phyloP scores from a whole-genome alignment of 768 basidiomycete genomes.

The Boletus eberwhitei region DNA sequence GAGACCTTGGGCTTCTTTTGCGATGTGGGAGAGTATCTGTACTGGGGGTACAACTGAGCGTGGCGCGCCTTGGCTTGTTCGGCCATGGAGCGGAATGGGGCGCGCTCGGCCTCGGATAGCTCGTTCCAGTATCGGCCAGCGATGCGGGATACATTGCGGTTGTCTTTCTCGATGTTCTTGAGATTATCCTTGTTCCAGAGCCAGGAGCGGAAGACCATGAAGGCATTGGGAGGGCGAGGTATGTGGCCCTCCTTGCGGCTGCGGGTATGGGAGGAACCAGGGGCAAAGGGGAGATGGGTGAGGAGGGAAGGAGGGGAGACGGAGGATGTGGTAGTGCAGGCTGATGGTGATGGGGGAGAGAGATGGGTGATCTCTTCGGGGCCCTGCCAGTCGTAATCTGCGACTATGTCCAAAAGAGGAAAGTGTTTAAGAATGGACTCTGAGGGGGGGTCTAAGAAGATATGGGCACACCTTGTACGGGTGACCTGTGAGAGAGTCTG shows the following conservation, averaged over 20 bases:
- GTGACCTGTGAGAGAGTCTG: conserved; percentile 40
- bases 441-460: conserved; percentile 14
- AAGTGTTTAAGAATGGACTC: conserved; percentile 33
- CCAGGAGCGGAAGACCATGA: conserved; percentile 77
- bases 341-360: conserved; percentile 17
- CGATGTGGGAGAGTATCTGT: conserved; percentile 56
- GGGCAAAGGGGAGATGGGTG: conserved; percentile 27
- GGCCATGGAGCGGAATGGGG: conserved; percentile 46
- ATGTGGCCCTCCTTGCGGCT: conserved; percentile 50
- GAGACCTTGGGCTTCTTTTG: conserved; percentile 25
- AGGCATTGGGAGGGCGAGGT: conserved; percentile 80
- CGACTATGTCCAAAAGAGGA: conserved; percentile 33
- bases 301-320: conserved; percentile 16
- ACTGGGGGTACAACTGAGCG: conserved; percentile 50
- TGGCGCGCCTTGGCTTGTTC: conserved; percentile 46
- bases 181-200: conserved; percentile 51
- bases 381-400: conserved; percentile 28
- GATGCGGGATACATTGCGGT: conserved; percentile 69
- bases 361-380: conserved; percentile 2
- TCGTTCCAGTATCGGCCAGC: conserved; percentile 68
- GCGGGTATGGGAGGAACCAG: conserved; percentile 40
- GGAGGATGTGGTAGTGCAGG: conserved; percentile 13
- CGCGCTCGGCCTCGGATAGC: conserved; percentile 45
- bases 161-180: conserved; percentile 58
- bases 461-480: conserved; percentile 30